Base-by-base conservation (phyloP, 805 yeast genomes). In the Kluyveromyces siamensis region DNA sequence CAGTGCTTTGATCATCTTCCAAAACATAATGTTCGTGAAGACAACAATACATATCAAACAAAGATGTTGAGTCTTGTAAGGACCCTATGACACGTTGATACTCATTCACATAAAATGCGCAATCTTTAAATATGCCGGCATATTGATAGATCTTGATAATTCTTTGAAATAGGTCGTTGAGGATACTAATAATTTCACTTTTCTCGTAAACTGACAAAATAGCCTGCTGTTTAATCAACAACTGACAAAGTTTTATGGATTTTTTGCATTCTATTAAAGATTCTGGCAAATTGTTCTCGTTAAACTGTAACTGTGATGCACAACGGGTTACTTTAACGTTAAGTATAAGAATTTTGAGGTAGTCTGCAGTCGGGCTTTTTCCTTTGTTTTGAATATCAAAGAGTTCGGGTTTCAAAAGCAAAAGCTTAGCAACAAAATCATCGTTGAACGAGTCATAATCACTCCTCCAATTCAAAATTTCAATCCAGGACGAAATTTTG, bases 51-150 rank as follows among this genome's bases (percentile, higher is more conserved):
- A 60, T 46, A 14, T 48, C 50, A 41, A 52, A 63, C 2, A 60
- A 57, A 8, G 56, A 49, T 6, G 57, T 46, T 6, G 70, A 68
- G 10, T 61, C 65, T 6, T 52, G 51, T 8, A 65, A 36, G 1
- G 64, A 55, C 4, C 62, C 56, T 16, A 73, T 58, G 11, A 78
- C 57, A 36, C 66, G 69, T 6, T 65, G 62, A 37, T 77, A 67
- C 54, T 84, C 90, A 6, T 68, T 67, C 2, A 73, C 53, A 61
- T 74, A 83, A 57, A 72, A 80, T 2, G 74, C 72, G 43, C 81
- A 72, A 48, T 84, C 88, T 52, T 77, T 78, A 0, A 80, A 66
- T 2, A 81, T 57, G 0, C 90, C 89, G 37, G 79, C 58, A 37
- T 71, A 74, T 14, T 71, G 63, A 47, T 72, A 69, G 0, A 69